Evolutionary conservation across 202 grass and related monocot species (phyloP).

Genomic region (Hordeum pubiflorum): DNA sequence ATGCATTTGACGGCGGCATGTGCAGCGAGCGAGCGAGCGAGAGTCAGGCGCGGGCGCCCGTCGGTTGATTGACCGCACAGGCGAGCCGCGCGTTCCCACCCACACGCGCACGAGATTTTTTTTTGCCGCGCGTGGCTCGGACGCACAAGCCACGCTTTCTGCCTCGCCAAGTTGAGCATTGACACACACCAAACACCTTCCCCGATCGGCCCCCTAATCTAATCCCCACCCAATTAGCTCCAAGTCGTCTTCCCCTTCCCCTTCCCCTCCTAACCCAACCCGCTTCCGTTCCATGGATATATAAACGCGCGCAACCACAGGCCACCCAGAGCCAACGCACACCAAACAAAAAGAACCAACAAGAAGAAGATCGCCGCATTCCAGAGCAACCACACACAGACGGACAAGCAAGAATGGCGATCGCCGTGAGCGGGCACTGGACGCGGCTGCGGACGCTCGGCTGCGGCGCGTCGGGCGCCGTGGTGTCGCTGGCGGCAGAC

Average conservation of each 20-base stretch:
- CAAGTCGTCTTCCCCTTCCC: background rate
- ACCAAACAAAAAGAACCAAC: constrained; percentile 7
- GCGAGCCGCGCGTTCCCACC: constrained; percentile 35
- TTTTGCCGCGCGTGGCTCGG: constrained; percentile 26
- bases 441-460: constrained; percentile 40
- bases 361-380: background rate
- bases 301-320: constrained; percentile 24
- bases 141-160: constrained; percentile 20
- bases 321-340: background rate
- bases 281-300: constrained; percentile 8
- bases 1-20: background rate
- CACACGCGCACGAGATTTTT: background rate
- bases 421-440: constrained; percentile 19
- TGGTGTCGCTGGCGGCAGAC: constrained; percentile 41
- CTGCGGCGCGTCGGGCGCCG: constrained; percentile 54
- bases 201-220: background rate
- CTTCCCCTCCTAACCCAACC: background rate
- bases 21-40: too few relatives aligned
- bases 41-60: background rate
- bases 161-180: constrained; percentile 26
- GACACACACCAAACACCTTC: constrained; percentile 46
- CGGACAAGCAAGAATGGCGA: constrained; percentile 3
- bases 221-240: constrained; percentile 26
- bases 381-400: background rate
- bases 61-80: background rate